Conservation (phyloP, 805 yeast genomes). For the Metschnikowia orientalis region DNA sequence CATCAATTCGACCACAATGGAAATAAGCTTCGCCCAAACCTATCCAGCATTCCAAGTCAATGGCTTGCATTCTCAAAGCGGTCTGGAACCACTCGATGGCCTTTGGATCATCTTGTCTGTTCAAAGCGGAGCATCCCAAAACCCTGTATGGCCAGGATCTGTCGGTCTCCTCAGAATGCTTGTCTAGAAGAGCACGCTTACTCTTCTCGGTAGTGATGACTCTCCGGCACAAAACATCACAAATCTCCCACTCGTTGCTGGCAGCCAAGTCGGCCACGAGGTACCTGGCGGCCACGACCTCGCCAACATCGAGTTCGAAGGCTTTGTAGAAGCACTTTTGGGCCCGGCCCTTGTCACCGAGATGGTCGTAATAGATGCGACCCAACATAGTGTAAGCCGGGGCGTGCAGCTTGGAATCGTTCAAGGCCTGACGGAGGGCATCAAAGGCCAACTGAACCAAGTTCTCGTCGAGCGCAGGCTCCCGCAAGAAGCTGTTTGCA, state of each 20-base stretch:
- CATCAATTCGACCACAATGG: slow-evolving; percentile 79
- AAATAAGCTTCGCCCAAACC: slow-evolving; percentile 96
- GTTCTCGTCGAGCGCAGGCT: slow-evolving; percentile 15
- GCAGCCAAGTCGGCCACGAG: slow-evolving; percentile 68
- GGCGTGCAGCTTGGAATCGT: slow-evolving; percentile 60
- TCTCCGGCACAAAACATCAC: slow-evolving; percentile 65
- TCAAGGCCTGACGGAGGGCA: slow-evolving; percentile 56
- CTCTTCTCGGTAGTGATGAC: slow-evolving; percentile 63
- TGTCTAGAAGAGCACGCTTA: slow-evolving; percentile 39
- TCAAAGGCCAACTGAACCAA: slow-evolving; percentile 50
- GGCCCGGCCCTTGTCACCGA: slow-evolving; percentile 61
- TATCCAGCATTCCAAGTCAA: slow-evolving; percentile 80
- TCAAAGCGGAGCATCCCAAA: slow-evolving; percentile 73
- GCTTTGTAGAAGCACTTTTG: slow-evolving; percentile 86
- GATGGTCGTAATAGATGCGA: slow-evolving; percentile 55
- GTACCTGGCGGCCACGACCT: slow-evolving; percentile 67
- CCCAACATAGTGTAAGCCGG: slow-evolving; percentile 84
- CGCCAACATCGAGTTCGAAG: slow-evolving; percentile 77
- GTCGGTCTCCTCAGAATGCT: slow-evolving; percentile 28
- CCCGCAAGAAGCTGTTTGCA: slow-evolving; percentile 56
- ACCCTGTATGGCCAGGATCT: slow-evolving; percentile 86
- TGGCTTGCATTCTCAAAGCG: slow-evolving; percentile 64
- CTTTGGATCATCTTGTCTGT: slow-evolving; percentile 62
- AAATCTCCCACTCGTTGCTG: slow-evolving; percentile 76
- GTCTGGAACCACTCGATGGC: slow-evolving; percentile 89